Evolutionary conservation across 2,329 filamentous ascomycete genomes (phyloP).

Genomic region (Myriosclerotinia duriaeana): DNA sequence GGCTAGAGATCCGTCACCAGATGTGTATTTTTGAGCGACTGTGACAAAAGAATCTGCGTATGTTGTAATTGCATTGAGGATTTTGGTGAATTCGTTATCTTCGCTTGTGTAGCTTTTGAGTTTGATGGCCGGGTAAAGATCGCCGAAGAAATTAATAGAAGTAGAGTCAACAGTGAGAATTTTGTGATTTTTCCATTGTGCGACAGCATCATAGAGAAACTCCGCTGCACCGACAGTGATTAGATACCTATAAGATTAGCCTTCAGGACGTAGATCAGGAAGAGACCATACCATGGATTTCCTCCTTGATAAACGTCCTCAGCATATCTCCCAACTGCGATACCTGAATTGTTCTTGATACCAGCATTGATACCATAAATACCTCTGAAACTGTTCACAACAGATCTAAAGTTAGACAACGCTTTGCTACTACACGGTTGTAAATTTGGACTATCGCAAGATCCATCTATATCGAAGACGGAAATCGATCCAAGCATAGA

Average conservation of each 20-base stretch:
- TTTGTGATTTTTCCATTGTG: constrained; percentile 64
- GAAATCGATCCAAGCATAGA: constrained; percentile 65
- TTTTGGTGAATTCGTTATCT: constrained; percentile 48
- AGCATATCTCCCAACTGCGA: constrained; percentile 64
- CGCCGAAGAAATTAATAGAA: constrained; percentile 70
- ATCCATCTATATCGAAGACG: constrained; percentile 66
- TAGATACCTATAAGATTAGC: constrained; percentile 50
- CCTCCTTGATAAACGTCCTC: constrained; percentile 75
- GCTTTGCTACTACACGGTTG: constrained; percentile 58
- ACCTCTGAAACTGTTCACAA: constrained; percentile 70
- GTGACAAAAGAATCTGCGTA: constrained; percentile 61
- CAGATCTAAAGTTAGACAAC: constrained; percentile 73
- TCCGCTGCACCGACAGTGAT: constrained; percentile 74
- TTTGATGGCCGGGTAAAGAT: constrained; percentile 58
- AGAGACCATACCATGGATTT: constrained; percentile 62
- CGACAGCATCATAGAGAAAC: constrained; percentile 73
- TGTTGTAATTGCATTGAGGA: constrained; percentile 56
- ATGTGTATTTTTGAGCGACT: constrained; percentile 51
- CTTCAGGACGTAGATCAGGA: background rate
- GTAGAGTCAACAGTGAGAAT: constrained; percentile 61
- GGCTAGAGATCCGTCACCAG: constrained; percentile 58
- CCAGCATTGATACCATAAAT: constrained; percentile 66
- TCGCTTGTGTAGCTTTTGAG: constrained; percentile 63
- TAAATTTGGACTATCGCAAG: constrained; percentile 69
- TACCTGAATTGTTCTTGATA: constrained; percentile 58